These are phyloP conservation scores for Sporobolomyces pararoseus DNA, from an alignment of 768 basidiomycete species.

Conservation along the genomic window DNA sequence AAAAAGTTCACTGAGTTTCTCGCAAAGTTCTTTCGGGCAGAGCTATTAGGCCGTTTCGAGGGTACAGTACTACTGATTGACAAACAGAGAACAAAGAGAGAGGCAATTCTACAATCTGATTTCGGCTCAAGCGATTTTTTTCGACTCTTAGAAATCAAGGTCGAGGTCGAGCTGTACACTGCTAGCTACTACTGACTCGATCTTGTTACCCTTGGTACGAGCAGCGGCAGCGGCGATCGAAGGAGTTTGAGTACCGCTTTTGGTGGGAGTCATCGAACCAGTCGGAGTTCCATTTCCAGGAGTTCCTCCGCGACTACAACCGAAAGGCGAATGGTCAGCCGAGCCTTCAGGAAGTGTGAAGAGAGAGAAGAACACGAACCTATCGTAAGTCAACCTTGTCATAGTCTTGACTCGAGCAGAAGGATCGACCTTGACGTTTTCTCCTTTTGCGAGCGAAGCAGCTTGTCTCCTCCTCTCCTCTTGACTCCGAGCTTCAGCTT, in stretches of 20 bases:
- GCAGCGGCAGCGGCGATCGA: neutral
- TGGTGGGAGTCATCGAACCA: slow-evolving; percentile 10
- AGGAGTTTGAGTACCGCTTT: slow-evolving; percentile 5
- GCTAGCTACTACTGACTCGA: slow-evolving; percentile 29
- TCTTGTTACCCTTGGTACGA: slow-evolving; percentile 18
- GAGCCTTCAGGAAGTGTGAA: neutral
- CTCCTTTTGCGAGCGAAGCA: slow-evolving; percentile 35
- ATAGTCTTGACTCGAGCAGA: slow-evolving; percentile 43
- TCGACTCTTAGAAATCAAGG: slow-evolving; percentile 32
- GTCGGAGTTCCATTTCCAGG: slow-evolving; percentile 14
- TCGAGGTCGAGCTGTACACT: slow-evolving; percentile 30
- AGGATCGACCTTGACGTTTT: slow-evolving; percentile 35
- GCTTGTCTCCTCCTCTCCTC: slow-evolving; percentile 61
- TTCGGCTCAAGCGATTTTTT: no score
- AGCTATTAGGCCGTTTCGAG: no score
- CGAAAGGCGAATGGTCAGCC: no score
- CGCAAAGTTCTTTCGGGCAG: no score
- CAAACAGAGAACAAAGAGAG: no score
- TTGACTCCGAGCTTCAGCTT: slow-evolving; percentile 65
- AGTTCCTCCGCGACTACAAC: slow-evolving; percentile 18
- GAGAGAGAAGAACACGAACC: neutral
- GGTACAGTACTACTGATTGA: no score
- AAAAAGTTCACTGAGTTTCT: neutral
- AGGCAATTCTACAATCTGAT: no score
- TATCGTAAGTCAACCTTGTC: slow-evolving; percentile 35